Evolutionary conservation across 306 rosid genomes (phyloP), one percentile per base, ranked within the genome.

Genomic region (Carpinus fangiana): DNA sequence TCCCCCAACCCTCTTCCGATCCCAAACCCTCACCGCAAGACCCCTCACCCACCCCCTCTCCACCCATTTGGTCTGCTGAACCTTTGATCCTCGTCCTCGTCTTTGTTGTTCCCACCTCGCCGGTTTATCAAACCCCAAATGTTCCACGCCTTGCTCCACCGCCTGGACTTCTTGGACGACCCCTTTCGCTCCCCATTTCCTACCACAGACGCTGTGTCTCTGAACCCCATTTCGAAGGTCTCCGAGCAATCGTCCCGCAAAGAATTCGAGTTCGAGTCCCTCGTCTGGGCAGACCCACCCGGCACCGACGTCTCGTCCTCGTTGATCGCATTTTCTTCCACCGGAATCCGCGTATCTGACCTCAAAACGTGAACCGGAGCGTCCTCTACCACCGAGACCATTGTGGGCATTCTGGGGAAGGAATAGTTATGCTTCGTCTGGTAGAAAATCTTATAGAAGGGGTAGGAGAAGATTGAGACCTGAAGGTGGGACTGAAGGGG

Each of bases 331-430:
- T 70, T 81, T 18, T 92, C 97, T 76, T 95, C 98, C 2, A 91
- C 95, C 0, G 97, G 98, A 62, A 95, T 95, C 3, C 88, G 93
- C 0, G 93, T 7, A 84, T 76, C 80, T 2, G 88, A 85, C 72
- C 99, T 85, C 13, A 81, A 2, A 57, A 94, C 93, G 0, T 80
- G 90, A 41, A 90, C 91, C n/a, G 98, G 98, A 79, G 91, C 91
- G 73, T 95, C 99, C 78, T 95, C 99, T 47, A 95, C 95, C 11
- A 93, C 98, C 1, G 98, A 93, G 34, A 90, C 76, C 99, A 95
- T 95, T 0, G 97, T 87, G 17, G 99, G 99, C 97, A 95, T 86
- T 76, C 97, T 90, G 0, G 83, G 86, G 86, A 62, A 79, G 54
- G n/a, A 38, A 67, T 11, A 38, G 47, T 43, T 18, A 41, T 21